A percentile compares a stretch with the other conserved stretches of the same genome.
These are phyloP conservation scores for Talinum fruticosum DNA, from an alignment of 148 eudicot species.

Conservation along the genomic window DNA sequence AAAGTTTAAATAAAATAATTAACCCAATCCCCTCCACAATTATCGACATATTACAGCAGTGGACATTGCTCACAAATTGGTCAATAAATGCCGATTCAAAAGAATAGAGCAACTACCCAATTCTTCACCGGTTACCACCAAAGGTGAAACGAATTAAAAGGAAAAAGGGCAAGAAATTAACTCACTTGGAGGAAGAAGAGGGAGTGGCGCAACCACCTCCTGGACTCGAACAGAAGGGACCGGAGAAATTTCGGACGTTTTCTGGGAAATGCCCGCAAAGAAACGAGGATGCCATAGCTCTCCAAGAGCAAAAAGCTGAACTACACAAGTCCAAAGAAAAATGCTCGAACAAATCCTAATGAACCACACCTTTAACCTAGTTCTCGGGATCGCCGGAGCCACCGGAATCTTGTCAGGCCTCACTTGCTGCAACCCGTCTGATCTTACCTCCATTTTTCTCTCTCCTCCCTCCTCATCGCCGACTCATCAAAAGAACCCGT, in stretches of 20 bases:
- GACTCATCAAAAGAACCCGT: conserved; percentile 24
- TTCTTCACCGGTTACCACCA: background rate
- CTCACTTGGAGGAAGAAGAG: conserved; percentile 62
- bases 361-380: conserved; percentile 81
- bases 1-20: background rate
- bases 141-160: background rate
- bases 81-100: background rate
- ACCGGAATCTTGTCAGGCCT: conserved; percentile 54
- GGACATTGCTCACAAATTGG: conserved; percentile 1
- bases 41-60: background rate
- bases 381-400: conserved; percentile 45
- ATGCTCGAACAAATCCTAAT: conserved; percentile 81
- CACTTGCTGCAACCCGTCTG: conserved; percentile 45
- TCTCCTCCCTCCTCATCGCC: conserved; percentile 49
- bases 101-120: background rate
- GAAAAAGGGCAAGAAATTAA: conserved; percentile 7
- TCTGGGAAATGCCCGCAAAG: conserved; percentile 40
- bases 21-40: background rate
- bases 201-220: conserved; percentile 19
- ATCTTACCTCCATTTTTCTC: conserved; percentile 77
- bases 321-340: conserved; percentile 87
- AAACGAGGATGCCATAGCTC: conserved; percentile 78
- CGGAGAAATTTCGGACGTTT: conserved; percentile 28
- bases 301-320: conserved; percentile 76
- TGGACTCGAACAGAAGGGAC: conserved; percentile 26